Conservation (phyloP, 176 grass and related monocot genomes). For the Raddia distichophylla region DNA sequence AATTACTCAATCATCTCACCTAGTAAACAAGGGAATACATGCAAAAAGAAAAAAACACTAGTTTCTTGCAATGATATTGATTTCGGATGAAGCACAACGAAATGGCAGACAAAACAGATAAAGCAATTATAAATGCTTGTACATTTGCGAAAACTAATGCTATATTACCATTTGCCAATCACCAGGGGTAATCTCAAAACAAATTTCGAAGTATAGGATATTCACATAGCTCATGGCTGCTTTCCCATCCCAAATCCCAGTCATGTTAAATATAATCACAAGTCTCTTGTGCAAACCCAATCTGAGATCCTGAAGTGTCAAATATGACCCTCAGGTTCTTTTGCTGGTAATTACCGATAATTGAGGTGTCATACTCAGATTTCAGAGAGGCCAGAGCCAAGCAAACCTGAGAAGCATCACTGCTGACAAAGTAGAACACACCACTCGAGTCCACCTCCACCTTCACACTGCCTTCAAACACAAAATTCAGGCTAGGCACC, state of each 20-base stretch:
- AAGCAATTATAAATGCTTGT: background rate
- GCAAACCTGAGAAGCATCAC: constrained; percentile 83
- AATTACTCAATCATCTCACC: background rate
- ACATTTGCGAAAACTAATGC: constrained; percentile 39
- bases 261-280: constrained; percentile 65
- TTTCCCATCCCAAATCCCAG: constrained; percentile 1
- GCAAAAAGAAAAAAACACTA: background rate
- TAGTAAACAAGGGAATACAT: background rate
- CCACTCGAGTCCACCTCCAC: constrained; percentile 75
- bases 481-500: constrained; percentile 66
- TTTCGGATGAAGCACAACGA: constrained; percentile 1
- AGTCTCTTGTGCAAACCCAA: constrained; percentile 80
- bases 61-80: constrained; percentile 24
- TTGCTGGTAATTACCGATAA: constrained; percentile 98
- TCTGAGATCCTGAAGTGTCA: constrained; percentile 60
- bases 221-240: constrained; percentile 49
- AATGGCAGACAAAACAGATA: background rate
- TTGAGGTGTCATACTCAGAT: constrained; percentile 68
- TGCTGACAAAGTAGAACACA: constrained; percentile 77
- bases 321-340: constrained; percentile 89
- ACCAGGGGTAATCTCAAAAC: constrained; percentile 55
- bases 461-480: constrained; percentile 58
- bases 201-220: constrained; percentile 53
- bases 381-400: constrained; percentile 69
- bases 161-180: constrained; percentile 56